Evolutionary conservation across 2,329 filamentous ascomycete species (phyloP).

Genomic region (Reticulascus tulasneorum): DNA sequence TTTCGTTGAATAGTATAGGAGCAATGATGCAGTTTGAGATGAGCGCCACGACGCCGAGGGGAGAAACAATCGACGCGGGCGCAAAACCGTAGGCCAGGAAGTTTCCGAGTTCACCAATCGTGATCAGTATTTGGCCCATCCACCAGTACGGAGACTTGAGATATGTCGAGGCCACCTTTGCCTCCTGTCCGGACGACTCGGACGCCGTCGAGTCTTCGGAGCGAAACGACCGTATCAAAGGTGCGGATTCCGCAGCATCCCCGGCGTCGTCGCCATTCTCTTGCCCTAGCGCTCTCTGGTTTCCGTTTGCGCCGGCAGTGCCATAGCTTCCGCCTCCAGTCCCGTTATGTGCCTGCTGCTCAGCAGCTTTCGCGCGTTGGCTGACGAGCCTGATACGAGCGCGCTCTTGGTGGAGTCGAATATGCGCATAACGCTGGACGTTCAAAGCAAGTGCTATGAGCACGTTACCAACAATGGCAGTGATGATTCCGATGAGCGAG

Average conservation of each 20-base stretch:
- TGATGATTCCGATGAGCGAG: constrained; percentile 89
- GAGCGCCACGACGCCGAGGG: constrained; percentile 91
- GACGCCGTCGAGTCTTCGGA: constrained; percentile 38
- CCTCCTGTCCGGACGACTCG: constrained; percentile 28
- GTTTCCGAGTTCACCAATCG: constrained; percentile 88
- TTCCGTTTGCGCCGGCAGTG: constrained; percentile 20
- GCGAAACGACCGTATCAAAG: constrained; percentile 47
- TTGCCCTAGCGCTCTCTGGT: constrained; percentile 5
- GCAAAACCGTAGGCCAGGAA: constrained; percentile 97
- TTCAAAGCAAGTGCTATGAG: constrained; percentile 95
- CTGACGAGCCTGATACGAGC: constrained; percentile 53
- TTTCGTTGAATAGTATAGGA: constrained; percentile 87
- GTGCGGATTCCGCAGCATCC: constrained; percentile 43
- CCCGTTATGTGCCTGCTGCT: constrained; percentile 39
- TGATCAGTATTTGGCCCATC: constrained; percentile 89
- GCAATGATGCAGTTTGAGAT: constrained; percentile 97
- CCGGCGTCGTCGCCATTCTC: constrained; percentile 19
- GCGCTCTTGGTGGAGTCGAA: constrained; percentile 71
- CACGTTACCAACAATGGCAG: constrained; percentile 87
- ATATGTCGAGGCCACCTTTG: constrained; percentile 61
- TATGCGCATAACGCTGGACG: constrained; percentile 93
- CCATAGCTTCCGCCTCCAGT: constrained; percentile 28
- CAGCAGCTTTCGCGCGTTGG: constrained; percentile 50
- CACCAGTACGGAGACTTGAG: constrained; percentile 94
- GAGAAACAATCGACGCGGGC: constrained; percentile 94